These are phyloP conservation scores for Suhomyces kunorum DNA, from an alignment of 1,139 yeast species.

Conservation along the genomic window DNA sequence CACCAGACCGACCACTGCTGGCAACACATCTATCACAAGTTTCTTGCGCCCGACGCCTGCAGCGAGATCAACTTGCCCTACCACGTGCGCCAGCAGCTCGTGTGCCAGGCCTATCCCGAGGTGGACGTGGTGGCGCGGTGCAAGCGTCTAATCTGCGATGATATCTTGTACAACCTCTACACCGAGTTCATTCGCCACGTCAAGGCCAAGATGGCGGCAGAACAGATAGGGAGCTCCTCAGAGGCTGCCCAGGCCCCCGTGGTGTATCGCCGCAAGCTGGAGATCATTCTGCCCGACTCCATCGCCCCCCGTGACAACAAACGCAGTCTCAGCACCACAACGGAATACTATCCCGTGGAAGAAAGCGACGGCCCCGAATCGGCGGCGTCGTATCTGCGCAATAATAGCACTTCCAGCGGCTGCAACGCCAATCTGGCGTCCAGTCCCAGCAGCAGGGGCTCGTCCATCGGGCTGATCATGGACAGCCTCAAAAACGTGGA, in stretches of 20 bases:
- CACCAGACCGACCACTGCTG: constrained; percentile 23
- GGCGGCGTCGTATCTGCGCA: constrained; percentile 10
- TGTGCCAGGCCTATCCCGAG: constrained; percentile 19
- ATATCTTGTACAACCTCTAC: constrained; percentile 34
- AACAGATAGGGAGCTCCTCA: constrained; percentile 9
- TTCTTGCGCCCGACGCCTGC: constrained; percentile 30
- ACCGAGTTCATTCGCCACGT: constrained; percentile 29
- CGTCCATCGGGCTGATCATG: constrained; percentile 25
- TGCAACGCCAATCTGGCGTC: constrained; percentile 9
- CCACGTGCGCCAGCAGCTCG: constrained; percentile 19
- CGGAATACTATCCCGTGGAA: constrained; percentile 5
- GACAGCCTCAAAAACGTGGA: constrained; percentile 25
- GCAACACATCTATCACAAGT: constrained; percentile 28
- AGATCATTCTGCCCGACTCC: constrained; percentile 14
- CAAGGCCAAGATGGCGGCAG: constrained; percentile 10
- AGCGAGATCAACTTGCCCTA: constrained; percentile 40
- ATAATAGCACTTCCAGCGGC: constrained; percentile 13
- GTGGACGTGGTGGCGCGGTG: constrained; percentile 15
- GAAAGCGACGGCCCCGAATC: constrained; percentile 8
- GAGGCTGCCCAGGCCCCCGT: constrained; percentile 4
- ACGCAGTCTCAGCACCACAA: constrained; percentile 6
- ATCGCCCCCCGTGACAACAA: constrained; percentile 5
- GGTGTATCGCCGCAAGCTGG: constrained; percentile 14
- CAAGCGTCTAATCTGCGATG: constrained; percentile 33
- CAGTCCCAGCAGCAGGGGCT: constrained; percentile 20